Evolutionary conservation across 306 rosid genomes (phyloP).

Genomic region (Sicyos baderoa): DNA sequence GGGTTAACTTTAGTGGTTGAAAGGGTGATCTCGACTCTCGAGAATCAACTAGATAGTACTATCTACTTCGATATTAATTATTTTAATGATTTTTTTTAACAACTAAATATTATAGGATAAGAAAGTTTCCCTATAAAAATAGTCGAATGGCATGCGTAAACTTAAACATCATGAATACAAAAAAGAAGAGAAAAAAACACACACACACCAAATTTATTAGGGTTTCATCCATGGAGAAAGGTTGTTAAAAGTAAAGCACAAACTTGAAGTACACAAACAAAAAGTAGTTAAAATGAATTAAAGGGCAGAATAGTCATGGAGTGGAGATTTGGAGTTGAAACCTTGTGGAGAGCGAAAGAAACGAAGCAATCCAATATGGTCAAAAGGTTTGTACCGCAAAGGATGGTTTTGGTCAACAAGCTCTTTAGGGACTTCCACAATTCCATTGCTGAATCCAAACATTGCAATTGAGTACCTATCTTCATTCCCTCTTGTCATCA

Average conservation of each 20-base stretch:
- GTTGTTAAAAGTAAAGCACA: not conserved
- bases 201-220: not conserved
- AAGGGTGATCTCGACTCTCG: too few relatives aligned
- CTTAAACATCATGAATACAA: not conserved
- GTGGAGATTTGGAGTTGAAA: constrained; percentile 23
- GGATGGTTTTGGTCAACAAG: constrained; percentile 72
- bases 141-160: too few relatives aligned
- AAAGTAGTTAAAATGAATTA: too few relatives aligned
- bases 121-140: too few relatives aligned
- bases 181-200: not conserved
- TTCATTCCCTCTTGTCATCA: constrained; percentile 47
- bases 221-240: not conserved
- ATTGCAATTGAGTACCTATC: constrained; percentile 55
- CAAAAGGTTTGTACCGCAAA: constrained; percentile 48
- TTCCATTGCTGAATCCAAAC: constrained; percentile 54
- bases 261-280: not conserved
- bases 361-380: constrained; percentile 46
- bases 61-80: too few relatives aligned
- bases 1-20: too few relatives aligned
- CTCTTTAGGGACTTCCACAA: constrained; percentile 44
- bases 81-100: too few relatives aligned
- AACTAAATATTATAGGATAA: too few relatives aligned
- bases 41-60: too few relatives aligned
- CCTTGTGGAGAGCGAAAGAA: constrained; percentile 27
- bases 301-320: constrained; percentile 33